Conservation (phyloP, 129 eudicot species). For the Ambrosia artemisiifolia region DNA sequence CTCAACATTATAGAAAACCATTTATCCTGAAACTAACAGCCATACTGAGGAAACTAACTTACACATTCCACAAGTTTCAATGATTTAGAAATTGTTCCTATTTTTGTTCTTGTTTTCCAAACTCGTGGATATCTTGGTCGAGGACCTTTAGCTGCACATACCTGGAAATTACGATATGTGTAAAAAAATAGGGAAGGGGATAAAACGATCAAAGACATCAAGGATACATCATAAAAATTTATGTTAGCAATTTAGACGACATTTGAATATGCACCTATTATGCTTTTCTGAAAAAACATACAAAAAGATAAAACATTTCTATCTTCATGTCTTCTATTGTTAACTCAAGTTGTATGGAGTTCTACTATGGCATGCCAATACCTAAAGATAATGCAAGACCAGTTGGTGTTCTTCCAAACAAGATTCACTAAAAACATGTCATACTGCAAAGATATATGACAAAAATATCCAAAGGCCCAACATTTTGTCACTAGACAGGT, state of each 20-base stretch:
- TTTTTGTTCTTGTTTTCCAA: conserved; percentile 66
- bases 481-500: neutral
- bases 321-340: neutral
- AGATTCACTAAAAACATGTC: neutral
- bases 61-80: conserved; percentile 85
- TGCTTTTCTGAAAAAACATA: neutral
- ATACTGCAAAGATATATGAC: neutral
- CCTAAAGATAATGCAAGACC: neutral
- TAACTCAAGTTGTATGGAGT: conserved; percentile 7
- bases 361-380: neutral
- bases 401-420: neutral
- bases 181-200: neutral
- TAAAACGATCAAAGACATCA: conserved; percentile 3
- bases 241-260: neutral
- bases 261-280: neutral
- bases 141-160: conserved; percentile 94
- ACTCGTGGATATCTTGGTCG: conserved; percentile 96
- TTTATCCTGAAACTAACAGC: conserved; percentile 5
- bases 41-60: conserved; percentile 28
- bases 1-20: neutral
- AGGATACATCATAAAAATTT: neutral
- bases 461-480: neutral
- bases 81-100: conserved; percentile 89
- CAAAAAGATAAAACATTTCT: neutral
- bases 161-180: conserved; percentile 38